Evolutionary conservation across 1,284 basidiomycete genomes (phyloP).

Genomic region (Pterula multifida): DNA sequence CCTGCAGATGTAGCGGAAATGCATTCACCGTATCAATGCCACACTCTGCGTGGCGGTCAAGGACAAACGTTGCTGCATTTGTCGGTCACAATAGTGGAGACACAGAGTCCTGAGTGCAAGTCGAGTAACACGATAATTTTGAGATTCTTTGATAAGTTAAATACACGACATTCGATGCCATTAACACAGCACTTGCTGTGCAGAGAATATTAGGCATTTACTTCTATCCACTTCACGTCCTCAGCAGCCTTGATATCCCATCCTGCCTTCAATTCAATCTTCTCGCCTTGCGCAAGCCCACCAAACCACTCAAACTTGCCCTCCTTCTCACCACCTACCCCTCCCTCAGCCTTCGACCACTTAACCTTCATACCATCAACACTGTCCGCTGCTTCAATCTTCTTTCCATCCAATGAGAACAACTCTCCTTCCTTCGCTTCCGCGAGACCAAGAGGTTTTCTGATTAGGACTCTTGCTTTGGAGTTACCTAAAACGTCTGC

Average conservation of each 20-base stretch:
- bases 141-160: no score
- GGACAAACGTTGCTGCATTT: no score
- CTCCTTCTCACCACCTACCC: conserved; percentile 29
- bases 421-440: conserved; percentile 29
- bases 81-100: no score
- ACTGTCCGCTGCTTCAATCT: conserved; percentile 11
- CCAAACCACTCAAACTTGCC: conserved; percentile 29
- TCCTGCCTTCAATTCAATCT: conserved; percentile 29
- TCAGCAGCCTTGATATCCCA: conserved; percentile 40
- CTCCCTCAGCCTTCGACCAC: conserved; percentile 24
- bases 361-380: conserved; percentile 19
- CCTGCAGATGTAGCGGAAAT: no score
- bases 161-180: no score
- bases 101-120: no score
- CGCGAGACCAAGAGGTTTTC: conserved; percentile 33
- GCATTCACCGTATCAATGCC: no score
- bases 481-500: conserved; percentile 6
- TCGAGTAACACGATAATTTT: no score
- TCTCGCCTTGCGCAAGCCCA: conserved; percentile 22
- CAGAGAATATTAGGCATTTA: not conserved
- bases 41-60: no score
- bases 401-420: conserved; percentile 17
- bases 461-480: conserved; percentile 33
- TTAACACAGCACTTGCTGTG: no score
- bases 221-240: conserved; percentile 18